Conservation (phyloP, 1,139 yeast genomes). For the Blastobotrys malaysiensis region DNA sequence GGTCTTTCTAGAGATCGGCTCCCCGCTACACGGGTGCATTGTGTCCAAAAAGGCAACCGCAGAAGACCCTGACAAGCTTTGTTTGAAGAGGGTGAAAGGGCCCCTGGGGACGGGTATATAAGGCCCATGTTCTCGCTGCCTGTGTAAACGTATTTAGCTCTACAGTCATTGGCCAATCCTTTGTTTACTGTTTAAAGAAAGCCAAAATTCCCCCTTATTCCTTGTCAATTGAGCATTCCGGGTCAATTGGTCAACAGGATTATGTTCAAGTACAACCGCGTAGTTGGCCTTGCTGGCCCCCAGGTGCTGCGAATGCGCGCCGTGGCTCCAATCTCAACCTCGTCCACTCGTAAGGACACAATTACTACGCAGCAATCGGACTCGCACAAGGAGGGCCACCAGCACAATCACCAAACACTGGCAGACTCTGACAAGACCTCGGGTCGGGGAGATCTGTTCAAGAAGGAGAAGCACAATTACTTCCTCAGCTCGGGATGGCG, state of each 20-base stretch:
- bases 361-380: not conserved
- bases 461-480: slow-evolving; percentile 8
- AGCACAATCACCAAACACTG: not conserved
- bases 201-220: too few species aligned
- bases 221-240: not conserved
- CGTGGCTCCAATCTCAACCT: not conserved
- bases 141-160: not conserved
- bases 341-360: not conserved
- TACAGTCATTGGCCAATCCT: not conserved
- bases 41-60: not conserved
- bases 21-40: not conserved
- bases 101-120: too few species aligned
- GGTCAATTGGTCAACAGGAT: not conserved
- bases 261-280: not conserved
- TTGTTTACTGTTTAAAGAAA: too few species aligned
- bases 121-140: not conserved
- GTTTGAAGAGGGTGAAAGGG: not conserved
- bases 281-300: not conserved
- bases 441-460: not conserved
- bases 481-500: slow-evolving; percentile 41
- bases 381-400: not conserved
- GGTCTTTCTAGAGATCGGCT: not conserved
- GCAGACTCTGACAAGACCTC: not conserved
- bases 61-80: not conserved
- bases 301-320: not conserved